phyloP scores from a whole-genome alignment of 371 early-diverging fungal genomes.

The Mortierella sp. region DNA sequence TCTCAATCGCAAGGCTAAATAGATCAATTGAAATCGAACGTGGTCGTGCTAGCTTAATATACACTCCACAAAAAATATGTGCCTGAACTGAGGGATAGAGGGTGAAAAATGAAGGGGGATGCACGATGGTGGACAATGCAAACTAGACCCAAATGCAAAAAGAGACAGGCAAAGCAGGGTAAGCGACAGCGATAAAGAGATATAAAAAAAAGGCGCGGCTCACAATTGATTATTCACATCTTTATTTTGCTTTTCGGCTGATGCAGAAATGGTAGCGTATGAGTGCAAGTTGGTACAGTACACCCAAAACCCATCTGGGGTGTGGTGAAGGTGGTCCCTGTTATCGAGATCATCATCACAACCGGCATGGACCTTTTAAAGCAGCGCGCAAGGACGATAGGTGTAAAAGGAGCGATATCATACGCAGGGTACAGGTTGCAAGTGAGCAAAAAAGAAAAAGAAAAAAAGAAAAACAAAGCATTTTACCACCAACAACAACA shows the following conservation, averaged over 20 bases:
- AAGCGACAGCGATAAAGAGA: background rate
- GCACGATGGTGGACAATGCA: too few species aligned
- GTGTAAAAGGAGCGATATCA: too few species aligned
- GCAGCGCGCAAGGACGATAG: background rate
- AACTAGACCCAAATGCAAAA: background rate
- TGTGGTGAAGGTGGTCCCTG: background rate
- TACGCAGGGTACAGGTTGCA: too few species aligned
- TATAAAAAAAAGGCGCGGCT: background rate
- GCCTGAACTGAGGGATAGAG: background rate
- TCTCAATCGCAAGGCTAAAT: background rate
- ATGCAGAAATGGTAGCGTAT: background rate
- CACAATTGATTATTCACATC: constrained; percentile 2
- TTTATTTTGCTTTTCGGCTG: background rate
- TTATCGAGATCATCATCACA: constrained; percentile 10
- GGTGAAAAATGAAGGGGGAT: background rate
- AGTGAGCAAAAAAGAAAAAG: constrained; percentile 1
- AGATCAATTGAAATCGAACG: background rate
- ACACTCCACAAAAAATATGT: too few species aligned
- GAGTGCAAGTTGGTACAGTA: background rate
- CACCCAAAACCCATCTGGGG: background rate
- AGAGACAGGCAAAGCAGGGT: background rate
- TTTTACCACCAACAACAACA: background rate
- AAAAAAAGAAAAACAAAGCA: background rate
- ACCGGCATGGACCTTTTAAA: constrained; percentile 9
- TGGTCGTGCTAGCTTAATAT: background rate